Base-by-base conservation (phyloP, 2,329 filamentous ascomycete genomes). In the Zymoseptoria brevis region DNA sequence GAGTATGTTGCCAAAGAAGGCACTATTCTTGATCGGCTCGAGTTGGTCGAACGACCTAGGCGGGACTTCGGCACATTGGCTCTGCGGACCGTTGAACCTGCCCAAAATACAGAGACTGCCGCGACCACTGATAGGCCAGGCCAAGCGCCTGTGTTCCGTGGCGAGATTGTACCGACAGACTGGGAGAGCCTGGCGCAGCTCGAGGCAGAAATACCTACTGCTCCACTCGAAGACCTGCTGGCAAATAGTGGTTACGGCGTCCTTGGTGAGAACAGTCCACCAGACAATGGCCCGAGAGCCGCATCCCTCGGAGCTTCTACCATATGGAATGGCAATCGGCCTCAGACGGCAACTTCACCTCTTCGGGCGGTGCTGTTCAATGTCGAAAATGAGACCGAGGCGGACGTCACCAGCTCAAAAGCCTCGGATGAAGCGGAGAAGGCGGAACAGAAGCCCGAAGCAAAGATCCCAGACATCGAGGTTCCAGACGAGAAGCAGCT, bases 211-310 rank as follows among this genome's bases (percentile, higher is more conserved):
- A 72, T 74, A 48, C 62, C 66, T 8, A 69, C 74, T n/a, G 71
- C 71, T 41, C 68, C 76, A 1, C 70, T 80, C 8, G 73, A 78
- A 8, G 71, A 79, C 35, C 67, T 80, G 19, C 68, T 80, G 11
- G 67, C 73, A 22, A 72, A 68, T n/a, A 67, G 75, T 26, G 77
- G 77, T 16, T 79, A 79, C 55, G 60, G 62, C 26, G 53, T 70
- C 1, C 63, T 66, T 8, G 60, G 64, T 49, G 60, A 61, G 8
- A 57, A 57, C 22, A 56, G 55, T 4, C 11, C 19, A 8, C 50
- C 11, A 21, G 56, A 49, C 7, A 19, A 29, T 13, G 30, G 24
- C 8, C 54, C 56, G 11, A 35, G 54, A 5, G 53, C 55, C 3
- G 57, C 60, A 22, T 45, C 55, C n/a, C 50, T 56, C 19, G 54